Conservation (phyloP, 768 basidiomycete genomes). For the Pisolithus microcarpus region DNA sequence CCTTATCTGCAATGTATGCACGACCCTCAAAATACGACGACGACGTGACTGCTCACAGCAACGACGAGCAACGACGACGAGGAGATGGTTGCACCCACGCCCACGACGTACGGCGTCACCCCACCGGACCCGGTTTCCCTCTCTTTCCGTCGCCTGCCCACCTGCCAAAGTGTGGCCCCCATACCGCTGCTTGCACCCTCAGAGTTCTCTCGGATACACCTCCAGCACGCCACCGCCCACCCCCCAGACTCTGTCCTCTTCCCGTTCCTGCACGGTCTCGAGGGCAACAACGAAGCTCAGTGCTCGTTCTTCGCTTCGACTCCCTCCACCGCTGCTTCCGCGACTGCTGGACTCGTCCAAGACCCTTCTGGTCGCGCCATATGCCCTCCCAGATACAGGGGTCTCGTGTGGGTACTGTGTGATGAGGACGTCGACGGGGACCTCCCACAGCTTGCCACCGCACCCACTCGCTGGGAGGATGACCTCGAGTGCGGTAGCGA, state of each 20-base stretch:
- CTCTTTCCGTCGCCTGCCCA: conserved; percentile 18
- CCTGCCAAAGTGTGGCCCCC: conserved; percentile 24
- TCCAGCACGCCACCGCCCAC: conserved; percentile 58
- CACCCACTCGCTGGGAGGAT: conserved; percentile 16
- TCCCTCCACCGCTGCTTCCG: conserved; percentile 8
- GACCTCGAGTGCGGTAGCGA: conserved; percentile 26
- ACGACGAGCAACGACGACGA: not conserved
- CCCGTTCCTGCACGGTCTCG: conserved; percentile 84
- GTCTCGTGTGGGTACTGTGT: conserved; percentile 76
- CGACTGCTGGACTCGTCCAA: conserved; percentile 19
- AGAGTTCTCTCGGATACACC: conserved; percentile 56
- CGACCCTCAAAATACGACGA: not conserved
- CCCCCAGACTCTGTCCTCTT: conserved; percentile 78
- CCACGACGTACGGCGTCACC: conserved; percentile 1
- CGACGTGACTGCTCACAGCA: not conserved
- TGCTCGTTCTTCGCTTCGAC: conserved; percentile 68
- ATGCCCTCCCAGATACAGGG: conserved; percentile 48
- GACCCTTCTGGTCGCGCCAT: conserved; percentile 20
- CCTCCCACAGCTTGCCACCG: not conserved
- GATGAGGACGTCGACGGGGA: conserved; percentile 53
- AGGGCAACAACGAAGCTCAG: conserved; percentile 72
- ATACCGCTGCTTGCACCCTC: conserved; percentile 36
- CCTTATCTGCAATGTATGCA: conserved; percentile 1
- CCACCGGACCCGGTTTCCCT: conserved; percentile 5
- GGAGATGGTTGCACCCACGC: not conserved